Evolutionary conservation across 805 yeast species (phyloP), one percentile per base, ranked within the genome.

Genomic region (Yamadazyma olivae): DNA sequence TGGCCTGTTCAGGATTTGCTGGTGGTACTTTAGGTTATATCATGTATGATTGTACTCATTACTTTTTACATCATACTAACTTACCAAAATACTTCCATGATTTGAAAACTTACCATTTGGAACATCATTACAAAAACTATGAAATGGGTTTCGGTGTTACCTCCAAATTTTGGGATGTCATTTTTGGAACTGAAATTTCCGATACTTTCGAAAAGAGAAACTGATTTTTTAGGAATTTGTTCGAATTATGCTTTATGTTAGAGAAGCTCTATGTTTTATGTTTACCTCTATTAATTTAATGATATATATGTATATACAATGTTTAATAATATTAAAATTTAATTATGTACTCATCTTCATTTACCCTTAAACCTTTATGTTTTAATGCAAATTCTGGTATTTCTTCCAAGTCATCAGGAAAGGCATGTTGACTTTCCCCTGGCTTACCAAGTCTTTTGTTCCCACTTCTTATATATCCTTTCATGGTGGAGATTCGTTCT

Each of bases 111-210:
- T 82, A 88, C 57, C 99, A 93, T 61, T 74, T 93, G 63, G 98
- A 91, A 60, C 99, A 93, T 63, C 99, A 93, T 59, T 93, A 93
- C 71, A 90, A 91, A 70, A 91, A 93, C 64, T 93, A 87, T 62
- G 95, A 95, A 63, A 67, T 90, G 50, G 99, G 98, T 1, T 93
- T 90, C 50, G 99, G 99, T 49, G 98, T 93, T 44, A 88, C 98
- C 20, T 76, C 89, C 43, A 80, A 77, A 64, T 87, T 87, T 64
- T 93, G 99, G 99, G 99, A 93, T 61, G 74, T 65, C 18, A 86
- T 93, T 8, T 93, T 93, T 59, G 86, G 84, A 40, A 91, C 98
- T 27, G 82, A 79, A 46, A 69, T 88, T 51, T 71, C 75, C 30
- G 67, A 67, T 16, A 71, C 78, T 30, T 70, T 53, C 44, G 59